Base-by-base conservation (phyloP, 164 flowering plant genomes). In the Annona squamosa region DNA sequence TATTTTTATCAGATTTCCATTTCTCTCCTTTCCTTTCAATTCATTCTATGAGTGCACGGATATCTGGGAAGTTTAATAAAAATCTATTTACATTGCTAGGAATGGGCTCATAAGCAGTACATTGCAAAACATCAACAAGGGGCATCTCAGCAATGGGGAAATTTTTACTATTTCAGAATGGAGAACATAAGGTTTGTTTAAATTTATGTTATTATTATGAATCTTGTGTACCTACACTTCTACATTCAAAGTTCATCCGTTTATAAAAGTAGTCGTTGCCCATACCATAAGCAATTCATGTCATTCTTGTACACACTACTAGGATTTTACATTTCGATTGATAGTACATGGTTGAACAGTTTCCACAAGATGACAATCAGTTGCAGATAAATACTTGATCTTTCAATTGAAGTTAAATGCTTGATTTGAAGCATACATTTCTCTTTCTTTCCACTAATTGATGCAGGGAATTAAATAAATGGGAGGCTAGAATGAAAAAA, bases 61-160 rank as follows among this genome's bases (percentile, higher is more conserved):
- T 26, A 26, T 26, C 37, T 26, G 0, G 37, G 37, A 26, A 26
- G 37, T 26, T 26, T 26, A 26, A 26, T 26, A 26, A 26, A 26
- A 26, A 26, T 26, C 46, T 72, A 42, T 12, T 65, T 63, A 44
- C 43, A 10, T 82, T 80, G 63, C 48, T 72, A 96, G 99, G 97
- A 93, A 80, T 92, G 98, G 97, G 98, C 99, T 79, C 99, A 92
- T 79, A 90, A 91, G 82, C 97, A 88, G 71, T 93, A 92, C 75
- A 86, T 93, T 42, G 86, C 94, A 19, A 96, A 96, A 77, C 99
- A 96, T 84, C 97, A 91, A 13, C 98, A 93, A 72, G 98, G 97
- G 71, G 90, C 98, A 85, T 89, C 99, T 42, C 98, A 96, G 78
- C 98, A 96, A 69, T 96, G 99, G 99, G 97, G 99, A 26, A 96